Conservation (phyloP, 225 moss, liverwort and hornwort genomes). For the Sphagnum tenellum region DNA sequence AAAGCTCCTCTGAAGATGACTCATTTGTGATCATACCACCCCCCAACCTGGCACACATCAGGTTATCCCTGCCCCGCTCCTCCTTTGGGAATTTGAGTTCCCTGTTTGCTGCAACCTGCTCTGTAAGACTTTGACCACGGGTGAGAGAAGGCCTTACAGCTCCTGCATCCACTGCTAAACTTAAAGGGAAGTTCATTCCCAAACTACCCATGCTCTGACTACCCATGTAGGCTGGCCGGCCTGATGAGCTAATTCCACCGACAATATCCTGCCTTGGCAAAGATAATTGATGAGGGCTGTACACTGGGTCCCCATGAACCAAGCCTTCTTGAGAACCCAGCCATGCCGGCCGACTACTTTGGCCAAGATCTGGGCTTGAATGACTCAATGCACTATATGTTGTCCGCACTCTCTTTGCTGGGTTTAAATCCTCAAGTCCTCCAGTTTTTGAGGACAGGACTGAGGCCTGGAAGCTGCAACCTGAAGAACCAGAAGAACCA, state of each 20-base stretch:
- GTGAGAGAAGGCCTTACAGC: conserved; percentile 29
- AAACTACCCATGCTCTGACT: not conserved
- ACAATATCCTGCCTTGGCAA: conserved; percentile 28
- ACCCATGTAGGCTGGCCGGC: conserved; percentile 18
- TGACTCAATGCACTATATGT: conserved; percentile 25
- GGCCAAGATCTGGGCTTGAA: conserved; percentile 32
- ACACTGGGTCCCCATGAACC: conserved; percentile 36
- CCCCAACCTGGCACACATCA: conserved; percentile 5
- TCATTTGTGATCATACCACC: conserved; percentile 4
- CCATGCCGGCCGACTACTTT: conserved; percentile 16
- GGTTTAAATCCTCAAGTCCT: conserved; percentile 22
- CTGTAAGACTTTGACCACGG: conserved; percentile 3
- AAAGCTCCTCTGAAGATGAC: conserved; percentile 2
- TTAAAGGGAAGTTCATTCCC: conserved; percentile 31
- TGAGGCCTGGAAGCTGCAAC: conserved; percentile 13
- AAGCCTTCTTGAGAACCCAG: conserved; percentile 40
- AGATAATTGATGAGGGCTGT: conserved; percentile 13
- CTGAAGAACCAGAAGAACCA: conserved; percentile 13
- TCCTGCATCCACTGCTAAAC: conserved; percentile 28
- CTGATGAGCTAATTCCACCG: conserved; percentile 19
- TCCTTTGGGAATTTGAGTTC: conserved; percentile 6
- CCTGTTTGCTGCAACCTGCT: conserved; percentile 3
- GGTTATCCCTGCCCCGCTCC: not conserved
- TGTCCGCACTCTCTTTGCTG: conserved; percentile 35
- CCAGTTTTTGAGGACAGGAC: conserved; percentile 43